Conservation (phyloP, 805 yeast genomes). For the Spencermartinsiella europaea region DNA sequence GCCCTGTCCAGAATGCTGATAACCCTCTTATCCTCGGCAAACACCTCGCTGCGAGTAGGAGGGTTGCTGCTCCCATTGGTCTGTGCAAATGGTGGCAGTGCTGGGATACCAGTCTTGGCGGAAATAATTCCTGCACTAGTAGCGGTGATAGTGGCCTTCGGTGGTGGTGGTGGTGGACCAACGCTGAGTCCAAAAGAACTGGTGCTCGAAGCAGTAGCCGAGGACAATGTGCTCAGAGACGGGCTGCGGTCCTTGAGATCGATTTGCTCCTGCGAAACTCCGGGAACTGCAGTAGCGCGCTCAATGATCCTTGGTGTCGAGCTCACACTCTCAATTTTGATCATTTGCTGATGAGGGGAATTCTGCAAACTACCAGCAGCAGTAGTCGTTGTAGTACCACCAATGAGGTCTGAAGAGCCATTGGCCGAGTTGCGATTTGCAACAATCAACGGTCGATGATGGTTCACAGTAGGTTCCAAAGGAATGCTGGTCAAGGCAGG, state of each 20-base stretch:
- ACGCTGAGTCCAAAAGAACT: neutral
- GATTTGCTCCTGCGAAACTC: neutral
- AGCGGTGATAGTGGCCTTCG: neutral
- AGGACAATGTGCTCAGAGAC: neutral
- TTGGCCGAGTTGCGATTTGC: neutral
- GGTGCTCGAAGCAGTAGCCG: neutral
- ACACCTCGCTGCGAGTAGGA: neutral
- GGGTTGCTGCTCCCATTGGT: too few relatives aligned
- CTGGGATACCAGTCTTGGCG: neutral
- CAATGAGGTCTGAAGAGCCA: neutral
- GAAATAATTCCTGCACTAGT: neutral
- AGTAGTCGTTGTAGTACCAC: neutral
- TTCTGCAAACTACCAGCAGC: neutral
- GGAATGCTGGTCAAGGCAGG: slow-evolving; percentile 19
- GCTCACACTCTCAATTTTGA: neutral
- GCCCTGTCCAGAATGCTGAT: slow-evolving; percentile 17
- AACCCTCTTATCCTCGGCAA: slow-evolving; percentile 16
- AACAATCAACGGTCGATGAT: neutral
- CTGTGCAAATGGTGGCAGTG: neutral
- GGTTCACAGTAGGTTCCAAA: slow-evolving; percentile 1
- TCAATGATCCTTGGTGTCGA: neutral
- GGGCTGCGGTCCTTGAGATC: neutral
- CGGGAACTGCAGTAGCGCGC: neutral
- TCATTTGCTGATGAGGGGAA: neutral
- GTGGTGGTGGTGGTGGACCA: slow-evolving; percentile 1